Evolutionary conservation across 1,284 basidiomycete species (phyloP).

Genomic region (Cutaneotrichosporon daszewskae): DNA sequence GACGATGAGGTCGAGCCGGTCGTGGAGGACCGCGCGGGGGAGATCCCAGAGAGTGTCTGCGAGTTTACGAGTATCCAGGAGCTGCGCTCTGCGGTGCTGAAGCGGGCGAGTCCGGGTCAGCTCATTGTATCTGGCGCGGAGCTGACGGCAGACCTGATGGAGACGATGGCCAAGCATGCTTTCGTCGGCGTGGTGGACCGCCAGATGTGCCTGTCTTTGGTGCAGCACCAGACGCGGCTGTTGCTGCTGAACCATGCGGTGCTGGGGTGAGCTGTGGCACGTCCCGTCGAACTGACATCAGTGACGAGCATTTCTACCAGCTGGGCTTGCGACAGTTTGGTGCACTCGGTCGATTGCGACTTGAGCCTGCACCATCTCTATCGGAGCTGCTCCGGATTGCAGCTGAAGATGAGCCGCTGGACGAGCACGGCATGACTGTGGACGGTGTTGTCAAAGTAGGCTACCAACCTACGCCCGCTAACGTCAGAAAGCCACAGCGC

Average conservation of each 20-base stretch:
- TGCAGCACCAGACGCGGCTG: constrained; percentile 83
- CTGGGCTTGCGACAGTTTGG: constrained; percentile 89
- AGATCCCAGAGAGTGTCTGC: constrained; percentile 73
- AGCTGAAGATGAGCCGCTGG: constrained; percentile 60
- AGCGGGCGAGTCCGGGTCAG: constrained; percentile 65
- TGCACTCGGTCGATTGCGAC: constrained; percentile 63
- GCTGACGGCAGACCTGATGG: constrained; percentile 60
- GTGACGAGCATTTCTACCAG: constrained; percentile 94
- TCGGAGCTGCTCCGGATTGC: constrained; percentile 69
- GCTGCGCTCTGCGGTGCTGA: constrained; percentile 59
- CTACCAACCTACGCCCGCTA: neutral
- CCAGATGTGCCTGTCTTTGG: constrained; percentile 64
- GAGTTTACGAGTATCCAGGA: constrained; percentile 70
- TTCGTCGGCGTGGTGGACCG: constrained; percentile 91
- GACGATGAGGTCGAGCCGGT: constrained; percentile 30
- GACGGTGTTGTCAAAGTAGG: constrained; percentile 65
- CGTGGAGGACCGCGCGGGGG: constrained; percentile 20
- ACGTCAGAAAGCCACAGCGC: constrained; percentile 9
- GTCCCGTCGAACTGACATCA: constrained; percentile 42
- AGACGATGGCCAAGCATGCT: constrained; percentile 78
- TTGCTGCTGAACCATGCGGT: constrained; percentile 82
- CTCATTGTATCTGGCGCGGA: constrained; percentile 6
- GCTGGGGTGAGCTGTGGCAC: constrained; percentile 58
- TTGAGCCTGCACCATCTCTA: constrained; percentile 76
- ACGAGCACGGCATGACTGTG: constrained; percentile 36